Evolutionary conservation across 495 filamentous ascomycete genomes (phyloP), one percentile per base, ranked within the genome.

Genomic region (Penicillium salamii): DNA sequence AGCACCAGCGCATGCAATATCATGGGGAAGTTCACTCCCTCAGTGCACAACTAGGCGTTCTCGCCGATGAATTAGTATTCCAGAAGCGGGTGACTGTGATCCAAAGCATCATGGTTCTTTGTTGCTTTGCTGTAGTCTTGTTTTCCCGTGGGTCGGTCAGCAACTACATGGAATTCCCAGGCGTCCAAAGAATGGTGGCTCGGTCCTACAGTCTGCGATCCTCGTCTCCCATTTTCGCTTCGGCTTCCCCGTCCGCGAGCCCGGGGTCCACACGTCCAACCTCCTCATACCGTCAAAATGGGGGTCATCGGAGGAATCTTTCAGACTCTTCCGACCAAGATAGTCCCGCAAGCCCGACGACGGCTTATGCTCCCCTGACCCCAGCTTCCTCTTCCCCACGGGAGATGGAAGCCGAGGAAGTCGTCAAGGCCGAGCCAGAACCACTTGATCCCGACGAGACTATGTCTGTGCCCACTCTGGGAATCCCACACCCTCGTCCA

Each of bases 61-160:
- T 98, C 1, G 91, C 92, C 17, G 92, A 98, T 54, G 93, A 98
- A 66, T 78, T 98, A 17, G 85, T 96, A 37, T 96, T 93, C 66
- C 93, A 97, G 69, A 96, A 96, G 66, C 82, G 93, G 33, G 91
- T 98, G 76, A 85, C 87, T 18, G 90, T 96, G 53, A 76, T 95
- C 33, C 92, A 97, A 66, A 88, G 84, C 47, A 78, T 93, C 7
- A 79, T 97, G 14, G 81, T 98, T 1, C 80, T 98, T 2, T 80
- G 91, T 54, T 96, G 91, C 58, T 86, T 97, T 34, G 84, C 84
- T 0, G 76, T 98, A 7, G 88, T 93, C 38, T 83, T 98, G 42
- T 96, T 98, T 65, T 78, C 79, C 0, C 69, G 81, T 7, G 66
- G 66, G 2, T 57, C 68, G 17, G 68, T 70, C 42, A 65, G 67